A percentile compares a stretch with the other conserved stretches of the same genome.
These are phyloP conservation scores for Aspergillus versicolor DNA, from an alignment of 2,329 filamentous ascomycete genomes.

Conservation along the genomic window DNA sequence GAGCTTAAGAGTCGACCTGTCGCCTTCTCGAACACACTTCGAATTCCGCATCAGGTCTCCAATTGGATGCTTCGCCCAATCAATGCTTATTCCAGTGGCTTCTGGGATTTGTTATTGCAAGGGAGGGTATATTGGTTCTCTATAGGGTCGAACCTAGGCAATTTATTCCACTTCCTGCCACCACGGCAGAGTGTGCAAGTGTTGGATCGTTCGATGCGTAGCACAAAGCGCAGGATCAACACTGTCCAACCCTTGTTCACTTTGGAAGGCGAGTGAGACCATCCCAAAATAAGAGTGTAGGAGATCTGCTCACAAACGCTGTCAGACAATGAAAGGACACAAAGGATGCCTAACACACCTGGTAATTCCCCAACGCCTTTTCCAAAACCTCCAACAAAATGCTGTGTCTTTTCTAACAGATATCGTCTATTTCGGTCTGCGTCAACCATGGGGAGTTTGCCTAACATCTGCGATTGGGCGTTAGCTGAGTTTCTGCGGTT, in stretches of 20 bases:
- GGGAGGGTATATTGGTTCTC: conserved; percentile 1
- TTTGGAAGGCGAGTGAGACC: conserved; percentile 72
- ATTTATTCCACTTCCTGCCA: conserved; percentile 23
- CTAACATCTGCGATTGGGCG: conserved; percentile 55
- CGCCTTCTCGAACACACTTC: background rate
- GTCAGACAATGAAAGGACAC: background rate
- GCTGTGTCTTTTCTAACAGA: conserved; percentile 81
- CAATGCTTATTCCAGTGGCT: background rate
- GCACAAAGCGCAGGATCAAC: conserved; percentile 78
- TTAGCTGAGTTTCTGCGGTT: conserved; percentile 13
- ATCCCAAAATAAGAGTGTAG: conserved; percentile 90
- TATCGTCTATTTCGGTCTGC: conserved; percentile 67
- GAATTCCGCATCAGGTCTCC: background rate
- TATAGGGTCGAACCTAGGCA: background rate
- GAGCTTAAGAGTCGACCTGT: background rate
- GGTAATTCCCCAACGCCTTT: conserved; percentile 68
- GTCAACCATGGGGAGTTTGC: conserved; percentile 59
- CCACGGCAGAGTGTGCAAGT: conserved; percentile 44
- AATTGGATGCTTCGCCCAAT: background rate
- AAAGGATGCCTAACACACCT: conserved; percentile 46
- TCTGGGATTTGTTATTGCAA: background rate
- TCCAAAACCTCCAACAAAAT: conserved; percentile 79
- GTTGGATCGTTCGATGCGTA: conserved; percentile 51
- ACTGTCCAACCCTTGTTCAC: conserved; percentile 65
- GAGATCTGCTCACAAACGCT: conserved; percentile 52